phyloP scores from a whole-genome alignment of 108 stramenopile genomes.

The Nitzschia sp. region DNA sequence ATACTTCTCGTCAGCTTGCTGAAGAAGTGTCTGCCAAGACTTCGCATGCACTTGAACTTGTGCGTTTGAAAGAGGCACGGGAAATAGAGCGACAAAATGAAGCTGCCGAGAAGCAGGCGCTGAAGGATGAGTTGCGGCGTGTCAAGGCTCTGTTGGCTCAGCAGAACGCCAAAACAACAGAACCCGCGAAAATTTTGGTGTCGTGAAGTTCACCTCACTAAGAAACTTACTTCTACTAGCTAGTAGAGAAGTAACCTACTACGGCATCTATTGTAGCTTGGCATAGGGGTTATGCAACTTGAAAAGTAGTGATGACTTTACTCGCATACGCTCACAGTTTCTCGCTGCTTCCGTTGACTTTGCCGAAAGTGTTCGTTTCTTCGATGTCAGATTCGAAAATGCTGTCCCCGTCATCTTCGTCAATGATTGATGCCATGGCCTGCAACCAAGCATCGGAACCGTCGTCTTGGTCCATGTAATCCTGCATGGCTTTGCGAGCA shows the following conservation, averaged over 20 bases:
- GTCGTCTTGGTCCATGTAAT: slow-evolving; percentile 74
- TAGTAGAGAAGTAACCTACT: too few species aligned
- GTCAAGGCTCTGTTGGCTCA: slow-evolving; percentile 25
- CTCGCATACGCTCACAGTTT: too few species aligned
- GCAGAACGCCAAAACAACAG: slow-evolving; percentile 9
- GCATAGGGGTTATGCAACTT: too few species aligned
- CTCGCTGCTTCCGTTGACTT: not conserved
- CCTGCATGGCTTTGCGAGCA: slow-evolving; percentile 67
- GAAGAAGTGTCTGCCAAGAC: slow-evolving; percentile 63
- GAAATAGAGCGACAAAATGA: slow-evolving; percentile 46
- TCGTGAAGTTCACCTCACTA: not conserved
- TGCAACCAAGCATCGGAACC: slow-evolving; percentile 64
- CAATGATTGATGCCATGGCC: slow-evolving; percentile 48
- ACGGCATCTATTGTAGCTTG: too few species aligned
- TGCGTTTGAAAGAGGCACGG: slow-evolving; percentile 50
- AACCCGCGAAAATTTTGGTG: not conserved
- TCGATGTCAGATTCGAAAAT: not conserved
- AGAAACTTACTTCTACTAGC: too few species aligned
- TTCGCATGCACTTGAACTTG: slow-evolving; percentile 48
- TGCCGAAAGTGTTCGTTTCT: not conserved
- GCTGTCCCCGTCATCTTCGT: slow-evolving; percentile 41
- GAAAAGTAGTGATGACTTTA: too few species aligned
- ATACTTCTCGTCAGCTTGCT: slow-evolving; percentile 67
- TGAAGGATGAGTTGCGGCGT: slow-evolving; percentile 34
- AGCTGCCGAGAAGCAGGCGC: slow-evolving; percentile 35